Conservation (phyloP, 345 rosid genomes). For the Eucalyptus polyanthemos region DNA sequence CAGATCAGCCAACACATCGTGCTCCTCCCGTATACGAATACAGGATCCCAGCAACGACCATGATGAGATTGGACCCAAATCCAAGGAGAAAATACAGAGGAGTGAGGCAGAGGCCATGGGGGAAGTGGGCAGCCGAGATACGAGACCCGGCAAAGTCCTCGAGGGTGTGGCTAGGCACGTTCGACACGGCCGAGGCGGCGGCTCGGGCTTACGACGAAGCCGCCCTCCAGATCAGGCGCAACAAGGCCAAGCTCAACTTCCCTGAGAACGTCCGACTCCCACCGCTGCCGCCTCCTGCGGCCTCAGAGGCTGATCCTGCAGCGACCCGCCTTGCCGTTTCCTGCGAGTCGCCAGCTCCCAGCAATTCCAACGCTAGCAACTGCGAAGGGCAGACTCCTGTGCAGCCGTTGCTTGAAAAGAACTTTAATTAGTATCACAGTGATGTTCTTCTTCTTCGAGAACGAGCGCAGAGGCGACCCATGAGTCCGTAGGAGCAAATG, state of each 20-base stretch:
- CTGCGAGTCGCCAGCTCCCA: background rate
- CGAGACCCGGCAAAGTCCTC: slow-evolving; percentile 82
- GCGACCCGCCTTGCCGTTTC: slow-evolving; percentile 7
- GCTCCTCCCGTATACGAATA: slow-evolving; percentile 26
- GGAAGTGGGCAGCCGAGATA: slow-evolving; percentile 96
- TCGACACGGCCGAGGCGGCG: slow-evolving; percentile 78
- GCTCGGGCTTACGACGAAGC: slow-evolving; percentile 89
- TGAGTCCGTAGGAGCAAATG: slow-evolving; percentile 20
- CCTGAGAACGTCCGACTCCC: slow-evolving; percentile 74
- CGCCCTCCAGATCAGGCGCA: slow-evolving; percentile 74
- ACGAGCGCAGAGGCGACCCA: background rate
- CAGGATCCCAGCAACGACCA: background rate
- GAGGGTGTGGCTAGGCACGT: slow-evolving; percentile 91
- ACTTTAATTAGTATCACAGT: background rate
- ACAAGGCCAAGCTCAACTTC: slow-evolving; percentile 88
- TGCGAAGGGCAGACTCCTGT: background rate
- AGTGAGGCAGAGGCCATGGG: slow-evolving; percentile 93
- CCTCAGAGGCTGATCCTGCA: background rate
- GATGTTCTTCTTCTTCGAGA: background rate
- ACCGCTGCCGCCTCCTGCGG: slow-evolving; percentile 7
- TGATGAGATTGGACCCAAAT: slow-evolving; percentile 1
- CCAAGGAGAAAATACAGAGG: slow-evolving; percentile 70
- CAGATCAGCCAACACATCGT: background rate
- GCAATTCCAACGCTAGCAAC: background rate
- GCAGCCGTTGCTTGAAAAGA: background rate